phyloP scores from a whole-genome alignment of 495 filamentous ascomycete genomes.

The Talaromyces trachyspermus region DNA sequence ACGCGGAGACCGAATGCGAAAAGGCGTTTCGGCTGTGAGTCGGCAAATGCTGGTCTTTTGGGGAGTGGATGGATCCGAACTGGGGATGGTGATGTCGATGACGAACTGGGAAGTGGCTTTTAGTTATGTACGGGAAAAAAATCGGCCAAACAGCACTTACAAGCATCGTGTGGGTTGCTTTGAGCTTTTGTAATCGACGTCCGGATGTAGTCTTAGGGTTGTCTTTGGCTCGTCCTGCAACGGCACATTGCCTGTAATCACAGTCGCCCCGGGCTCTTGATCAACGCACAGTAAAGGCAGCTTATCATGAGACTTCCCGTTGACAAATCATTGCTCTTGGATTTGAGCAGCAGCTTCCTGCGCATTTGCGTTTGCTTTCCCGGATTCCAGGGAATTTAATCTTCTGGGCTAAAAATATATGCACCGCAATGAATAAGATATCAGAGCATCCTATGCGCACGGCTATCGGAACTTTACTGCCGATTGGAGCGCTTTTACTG shows the following conservation, averaged over 20 bases:
- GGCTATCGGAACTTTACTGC: not conserved
- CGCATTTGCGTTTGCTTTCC: slow-evolving; percentile 1
- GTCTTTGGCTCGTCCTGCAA: not conserved
- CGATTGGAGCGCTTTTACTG: slow-evolving; percentile 4
- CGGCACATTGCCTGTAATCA: not conserved
- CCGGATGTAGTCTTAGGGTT: slow-evolving; percentile 2
- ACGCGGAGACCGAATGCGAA: slow-evolving; percentile 1
- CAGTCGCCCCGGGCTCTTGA: not conserved
- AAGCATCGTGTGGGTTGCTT: slow-evolving; percentile 1
- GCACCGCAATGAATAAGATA: slow-evolving; percentile 1
- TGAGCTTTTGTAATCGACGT: slow-evolving; percentile 2
- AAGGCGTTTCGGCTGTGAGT: slow-evolving; percentile 6
- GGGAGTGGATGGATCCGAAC: not conserved
- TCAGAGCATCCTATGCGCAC: not conserved
- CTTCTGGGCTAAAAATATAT: slow-evolving; percentile 5
- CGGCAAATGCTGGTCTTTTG: slow-evolving; percentile 1
- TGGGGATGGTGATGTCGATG: slow-evolving; percentile 6
- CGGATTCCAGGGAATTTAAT: not conserved
- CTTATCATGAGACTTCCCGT: not conserved
- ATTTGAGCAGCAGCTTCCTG: slow-evolving; percentile 2
- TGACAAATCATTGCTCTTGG: slow-evolving; percentile 2
- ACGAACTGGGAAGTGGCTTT: not conserved
- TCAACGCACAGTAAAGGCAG: not conserved
- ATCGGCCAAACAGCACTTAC: not conserved
- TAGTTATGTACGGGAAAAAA: not conserved